Evolutionary conservation across 2,329 filamentous ascomycete genomes (phyloP), one percentile per base, ranked within the genome.

Genomic region (Ascochyta clinopodiicola): DNA sequence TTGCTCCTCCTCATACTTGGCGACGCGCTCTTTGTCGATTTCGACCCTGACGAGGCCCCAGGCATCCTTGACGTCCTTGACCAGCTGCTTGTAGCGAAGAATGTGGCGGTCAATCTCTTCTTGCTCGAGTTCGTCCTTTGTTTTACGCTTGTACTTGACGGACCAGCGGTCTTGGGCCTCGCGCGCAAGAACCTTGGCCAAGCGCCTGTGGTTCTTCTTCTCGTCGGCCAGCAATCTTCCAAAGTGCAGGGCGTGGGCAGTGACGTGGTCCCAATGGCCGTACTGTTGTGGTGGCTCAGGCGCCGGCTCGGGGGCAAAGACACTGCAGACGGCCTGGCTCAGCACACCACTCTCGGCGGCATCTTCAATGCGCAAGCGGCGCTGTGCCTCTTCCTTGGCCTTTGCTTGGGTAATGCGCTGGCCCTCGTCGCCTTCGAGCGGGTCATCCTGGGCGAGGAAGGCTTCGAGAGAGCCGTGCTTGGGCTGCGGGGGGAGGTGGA

Each of bases 241-340:
- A 65, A 98, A 94, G 64, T 93, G 89, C 12, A 88, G 71, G 55
- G 90, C 88, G 58, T 96, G 93, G 42, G 88, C 88, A 40, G 90
- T 81, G 48, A 98, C 82, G 71, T 98, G 91, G 69, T 98, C 93
- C 69, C 86, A 84, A 64, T 96, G 92, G n/a, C 89, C 87, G 81
- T 91, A 98, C 68, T 95, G 91, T 47, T 84, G 83, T 0, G 86
- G 84, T 0, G 90, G 90, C 66, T 96, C 90, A 52, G 91, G 87
- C 56, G 84, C 82, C 12, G 86, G 81, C 60, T 95, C 90, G 0
- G 90, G 90, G 17, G 87, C 82, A 64, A 90, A 95, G 22, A 88
- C 78, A 2, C 87, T 88, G 70, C 90, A 94, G 56, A 83, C 82
- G 56, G 87, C 86, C 49, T 82, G 79, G 45, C 89, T 92, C 25